Base-by-base conservation (phyloP, 2,329 filamentous ascomycete genomes). In the Corniculantispora saksenae region DNA sequence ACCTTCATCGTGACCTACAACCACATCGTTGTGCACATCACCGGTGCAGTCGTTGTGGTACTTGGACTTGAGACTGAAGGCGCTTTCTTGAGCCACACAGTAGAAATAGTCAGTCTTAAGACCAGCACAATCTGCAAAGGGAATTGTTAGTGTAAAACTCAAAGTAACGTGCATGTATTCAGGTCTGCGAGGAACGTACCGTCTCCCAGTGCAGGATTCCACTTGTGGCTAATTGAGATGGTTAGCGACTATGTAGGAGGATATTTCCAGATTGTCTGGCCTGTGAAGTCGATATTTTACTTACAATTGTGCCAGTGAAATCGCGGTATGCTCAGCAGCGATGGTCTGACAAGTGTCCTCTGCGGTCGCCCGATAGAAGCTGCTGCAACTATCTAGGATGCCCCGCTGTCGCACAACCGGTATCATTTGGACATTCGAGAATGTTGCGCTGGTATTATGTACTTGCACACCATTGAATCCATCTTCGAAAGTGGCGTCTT, bases 361-460 rank as follows among this genome's bases (percentile, higher is more conserved):
- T 17, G 53, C 21, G 15, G 57, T 13, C 19, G 66, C 65, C 17
- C 53, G 38, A 61, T 66, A 63, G 51, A 67, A 66, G 1, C 23
- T 23, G 27, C 53, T 51, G 58, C 68, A 69, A 63, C 65, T 65
- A 23, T 40, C 38, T 10, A 66, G 54, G 55, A 69, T 68, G 55
- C 63, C 65, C 9, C 57, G 59, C 40, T 66, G 68, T 9, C 63
- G 63, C 12, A 67, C 67, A 8, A 32, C 10, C 1, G 68, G 68
- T 2, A 64, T 65, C 3, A 58, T 58, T 13, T 3, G 5, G 40
- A 58, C 12, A 32, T 58, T 58, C 21, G 38, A n/a, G 17, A 58
- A 58, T 0, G 55, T 58, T 12, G 40, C 55, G 17, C 40, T 12
- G 1, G 55, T 32, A 2, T 47, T n/a, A 17, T 23, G 55, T 6